Percentiles rank a stretch among this genome's conserved stretches.
Evolutionary conservation across 164 flowering plant genomes (phyloP).

Genomic region (Chimonanthus praecox): DNA sequence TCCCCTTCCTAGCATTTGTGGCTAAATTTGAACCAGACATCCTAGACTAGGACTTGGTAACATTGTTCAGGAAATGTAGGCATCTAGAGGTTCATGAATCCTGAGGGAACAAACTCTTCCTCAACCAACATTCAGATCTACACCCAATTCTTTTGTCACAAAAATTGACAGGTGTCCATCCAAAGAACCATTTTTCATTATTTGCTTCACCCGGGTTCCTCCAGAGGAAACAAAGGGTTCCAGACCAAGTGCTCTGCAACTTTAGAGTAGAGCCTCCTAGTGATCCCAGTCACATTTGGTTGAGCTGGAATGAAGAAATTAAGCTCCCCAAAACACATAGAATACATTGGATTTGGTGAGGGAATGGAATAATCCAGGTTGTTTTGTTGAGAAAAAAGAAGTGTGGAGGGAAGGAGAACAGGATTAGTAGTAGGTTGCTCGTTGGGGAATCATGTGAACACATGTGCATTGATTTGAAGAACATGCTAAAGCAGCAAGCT

Average conservation of each 20-base stretch:
- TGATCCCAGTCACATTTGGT: neutral
- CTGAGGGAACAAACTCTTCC: neutral
- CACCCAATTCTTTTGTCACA: neutral
- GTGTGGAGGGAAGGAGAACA: slow-evolving; percentile 4
- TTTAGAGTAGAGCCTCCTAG: neutral
- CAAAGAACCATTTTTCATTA: neutral
- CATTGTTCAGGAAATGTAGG: neutral
- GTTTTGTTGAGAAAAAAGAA: slow-evolving; percentile 35
- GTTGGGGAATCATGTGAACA: slow-evolving; percentile 49
- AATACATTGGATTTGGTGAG: slow-evolving; percentile 11
- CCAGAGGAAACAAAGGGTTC: neutral
- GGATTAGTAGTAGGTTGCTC: slow-evolving; percentile 7
- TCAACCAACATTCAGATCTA: slow-evolving; percentile 2
- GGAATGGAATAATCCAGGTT: slow-evolving; percentile 74
- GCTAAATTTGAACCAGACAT: neutral
- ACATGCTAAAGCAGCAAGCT: slow-evolving; percentile 20
- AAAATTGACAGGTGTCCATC: neutral
- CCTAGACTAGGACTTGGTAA: neutral
- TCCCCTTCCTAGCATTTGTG: neutral
- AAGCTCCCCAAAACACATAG: neutral
- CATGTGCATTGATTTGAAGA: slow-evolving; percentile 58
- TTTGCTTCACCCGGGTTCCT: neutral
- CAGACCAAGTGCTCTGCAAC: neutral
- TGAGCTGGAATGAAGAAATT: neutral
- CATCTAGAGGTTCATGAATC: slow-evolving; percentile 2